Percentiles rank a stretch among this genome's conserved stretches.
These are phyloP conservation scores for Aspergillus ustus DNA, from an alignment of 2,329 filamentous ascomycete genomes.

Conservation along the genomic window DNA sequence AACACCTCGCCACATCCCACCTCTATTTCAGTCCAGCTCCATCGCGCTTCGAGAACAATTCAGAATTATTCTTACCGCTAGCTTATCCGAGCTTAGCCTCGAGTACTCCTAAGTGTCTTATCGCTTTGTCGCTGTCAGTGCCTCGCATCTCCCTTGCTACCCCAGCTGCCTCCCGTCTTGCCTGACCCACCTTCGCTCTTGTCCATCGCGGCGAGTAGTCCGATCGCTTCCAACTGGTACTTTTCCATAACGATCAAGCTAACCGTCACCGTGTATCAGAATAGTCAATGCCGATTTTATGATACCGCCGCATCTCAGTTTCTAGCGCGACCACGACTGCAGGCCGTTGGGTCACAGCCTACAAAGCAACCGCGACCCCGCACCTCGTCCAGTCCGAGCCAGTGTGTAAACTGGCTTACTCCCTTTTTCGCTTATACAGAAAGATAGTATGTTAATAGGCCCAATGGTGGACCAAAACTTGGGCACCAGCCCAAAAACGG, in stretches of 20 bases:
- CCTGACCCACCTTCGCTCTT: constrained; percentile 8
- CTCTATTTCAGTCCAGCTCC: constrained; percentile 4
- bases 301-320: background rate
- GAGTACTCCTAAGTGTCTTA: background rate
- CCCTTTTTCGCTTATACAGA: constrained; percentile 6
- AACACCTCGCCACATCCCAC: constrained; percentile 26
- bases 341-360: background rate
- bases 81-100: background rate
- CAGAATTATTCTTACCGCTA: background rate
- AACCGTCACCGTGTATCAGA: constrained; percentile 15
- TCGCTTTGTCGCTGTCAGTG: constrained; percentile 3
- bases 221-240: constrained; percentile 1
- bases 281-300: constrained; percentile 19
- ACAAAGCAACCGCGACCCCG: background rate
- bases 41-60: background rate
- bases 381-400: background rate
- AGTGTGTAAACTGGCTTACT: background rate
- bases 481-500: constrained; percentile 40
- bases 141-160: background rate
- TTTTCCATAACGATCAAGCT: constrained; percentile 4
- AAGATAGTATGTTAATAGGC: constrained; percentile 40
- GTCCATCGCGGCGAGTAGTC: constrained; percentile 6
- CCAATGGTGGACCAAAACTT: constrained; percentile 44
- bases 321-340: background rate
- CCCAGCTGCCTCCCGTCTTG: constrained; percentile 8